phyloP scores from a whole-genome alignment of 106 monocot genomes.

The Xerophyta viscosa region DNA sequence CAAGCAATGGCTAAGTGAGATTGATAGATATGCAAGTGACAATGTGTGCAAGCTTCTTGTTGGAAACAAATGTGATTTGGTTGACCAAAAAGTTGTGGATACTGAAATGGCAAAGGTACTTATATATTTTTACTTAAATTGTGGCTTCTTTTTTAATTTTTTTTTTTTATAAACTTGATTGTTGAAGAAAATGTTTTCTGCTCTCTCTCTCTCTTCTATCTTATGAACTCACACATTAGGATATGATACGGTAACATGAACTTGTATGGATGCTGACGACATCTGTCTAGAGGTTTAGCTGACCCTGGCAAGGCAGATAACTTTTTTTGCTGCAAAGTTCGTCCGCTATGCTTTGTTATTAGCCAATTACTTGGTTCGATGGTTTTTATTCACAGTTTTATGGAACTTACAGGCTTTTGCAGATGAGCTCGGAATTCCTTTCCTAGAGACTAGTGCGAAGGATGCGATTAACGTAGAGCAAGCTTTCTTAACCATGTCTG shows the following conservation, averaged over 20 bases:
- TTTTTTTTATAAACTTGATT: no score
- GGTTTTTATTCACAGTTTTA: not conserved
- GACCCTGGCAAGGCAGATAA: no score
- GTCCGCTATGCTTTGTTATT: no score
- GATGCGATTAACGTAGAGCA: constrained; percentile 75
- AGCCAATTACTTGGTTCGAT: no score
- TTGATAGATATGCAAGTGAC: constrained; percentile 78
- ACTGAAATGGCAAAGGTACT: constrained; percentile 68
- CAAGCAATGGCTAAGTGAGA: constrained; percentile 77
- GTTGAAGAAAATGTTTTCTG: no score
- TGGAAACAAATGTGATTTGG: constrained; percentile 74
- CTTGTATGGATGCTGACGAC: no score
- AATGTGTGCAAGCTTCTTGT: constrained; percentile 84
- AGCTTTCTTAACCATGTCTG: constrained; percentile 78
- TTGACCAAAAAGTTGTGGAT: constrained; percentile 62
- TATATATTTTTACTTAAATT: not conserved
- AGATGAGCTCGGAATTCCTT: constrained; percentile 67
- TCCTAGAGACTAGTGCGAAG: constrained; percentile 86
- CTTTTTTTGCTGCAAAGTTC: no score
- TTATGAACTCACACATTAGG: no score
- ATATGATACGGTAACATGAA: no score
- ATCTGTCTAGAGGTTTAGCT: no score
- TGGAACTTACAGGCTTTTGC: constrained; percentile 56
- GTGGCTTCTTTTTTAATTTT: no score
- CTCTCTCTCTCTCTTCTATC: no score